Base-by-base conservation (phyloP, 2,329 filamentous ascomycete genomes). In the Fusarium metavorans region DNA sequence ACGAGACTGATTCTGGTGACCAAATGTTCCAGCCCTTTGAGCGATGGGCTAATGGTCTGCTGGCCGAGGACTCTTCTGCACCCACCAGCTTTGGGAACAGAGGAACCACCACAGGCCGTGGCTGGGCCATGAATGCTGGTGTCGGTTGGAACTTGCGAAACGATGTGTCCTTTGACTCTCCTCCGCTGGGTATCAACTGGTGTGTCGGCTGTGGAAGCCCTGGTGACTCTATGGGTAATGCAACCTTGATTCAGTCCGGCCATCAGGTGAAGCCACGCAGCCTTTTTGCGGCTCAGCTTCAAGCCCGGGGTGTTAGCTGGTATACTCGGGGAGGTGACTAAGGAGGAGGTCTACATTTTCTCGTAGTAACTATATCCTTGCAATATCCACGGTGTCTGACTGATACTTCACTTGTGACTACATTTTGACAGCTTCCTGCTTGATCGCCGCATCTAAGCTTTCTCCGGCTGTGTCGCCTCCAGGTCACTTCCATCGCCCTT, bases 181-280 rank as follows among this genome's bases (percentile, higher is more conserved):
- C 71, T 6, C 71, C 71, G 0, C 65, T 73, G 9, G 71, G 71
- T 0, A n/a, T 73, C 2, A 73, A 73, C 34, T 73, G 71, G 71
- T 66, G 59, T 10, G 34, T 73, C 6, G 68, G 70, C 2, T 67
- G 57, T 5, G 57, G 57, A 60, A 41, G 32, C 11, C n/a, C 35
- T 18, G 57, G 57, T 25, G 57, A 27, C 7, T 43, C 57, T 4
- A 60, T 18, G 7, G 57, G 57, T 2, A 60, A 60, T 16, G 57
- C 57, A 1, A 59, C 57, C 13, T n/a, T 59, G 23, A 20, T 60
- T 18, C 37, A 60, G 57, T 32, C 57, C 2, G 35, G 35, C 1
- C 1, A 20, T 18, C 25, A 60, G 25, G 57, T 60, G 7, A 41
- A 60, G 37, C 57, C 57, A 10, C 35, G 37, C 5, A 60, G 57